phyloP scores from a whole-genome alignment of 139 green algal species.

The Gonium pectorale region DNA sequence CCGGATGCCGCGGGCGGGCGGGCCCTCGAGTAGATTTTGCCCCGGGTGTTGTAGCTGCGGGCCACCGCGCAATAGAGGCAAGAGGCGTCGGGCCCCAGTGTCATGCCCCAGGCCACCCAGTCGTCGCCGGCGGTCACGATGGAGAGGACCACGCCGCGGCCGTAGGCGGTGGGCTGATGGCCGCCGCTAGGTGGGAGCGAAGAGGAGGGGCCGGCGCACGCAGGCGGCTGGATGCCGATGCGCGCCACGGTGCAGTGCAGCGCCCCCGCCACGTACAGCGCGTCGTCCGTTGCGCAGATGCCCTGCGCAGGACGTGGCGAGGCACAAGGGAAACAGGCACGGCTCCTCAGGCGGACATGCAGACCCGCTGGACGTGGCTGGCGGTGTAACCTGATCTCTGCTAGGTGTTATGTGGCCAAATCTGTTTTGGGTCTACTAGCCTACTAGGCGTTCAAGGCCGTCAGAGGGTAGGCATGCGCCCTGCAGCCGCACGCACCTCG shows the following conservation, averaged over 20 bases:
- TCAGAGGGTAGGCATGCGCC: too few species aligned
- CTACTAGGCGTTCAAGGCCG: too few species aligned
- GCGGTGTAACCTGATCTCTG: too few species aligned
- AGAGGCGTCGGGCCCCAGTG: neutral
- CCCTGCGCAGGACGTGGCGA: too few species aligned
- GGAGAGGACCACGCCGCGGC: neutral
- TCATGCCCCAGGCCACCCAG: slow-evolving; percentile 8
- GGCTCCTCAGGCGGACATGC: too few species aligned
- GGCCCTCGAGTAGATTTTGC: neutral
- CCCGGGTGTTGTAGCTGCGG: neutral
- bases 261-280: neutral
- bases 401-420: too few species aligned
- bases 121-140: neutral
- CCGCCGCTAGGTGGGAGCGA: too few species aligned
- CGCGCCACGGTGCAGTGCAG: neutral
- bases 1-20: neutral
- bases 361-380: too few species aligned
- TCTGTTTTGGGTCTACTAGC: too few species aligned
- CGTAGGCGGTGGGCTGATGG: neutral
- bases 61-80: slow-evolving; percentile 2
- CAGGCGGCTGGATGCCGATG: neutral
- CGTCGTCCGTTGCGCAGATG: neutral
- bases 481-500: neutral
- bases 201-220: neutral
- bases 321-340: too few species aligned